These are phyloP conservation scores for Neonectria punicea DNA, from an alignment of 2,329 filamentous ascomycete species.

Conservation along the genomic window DNA sequence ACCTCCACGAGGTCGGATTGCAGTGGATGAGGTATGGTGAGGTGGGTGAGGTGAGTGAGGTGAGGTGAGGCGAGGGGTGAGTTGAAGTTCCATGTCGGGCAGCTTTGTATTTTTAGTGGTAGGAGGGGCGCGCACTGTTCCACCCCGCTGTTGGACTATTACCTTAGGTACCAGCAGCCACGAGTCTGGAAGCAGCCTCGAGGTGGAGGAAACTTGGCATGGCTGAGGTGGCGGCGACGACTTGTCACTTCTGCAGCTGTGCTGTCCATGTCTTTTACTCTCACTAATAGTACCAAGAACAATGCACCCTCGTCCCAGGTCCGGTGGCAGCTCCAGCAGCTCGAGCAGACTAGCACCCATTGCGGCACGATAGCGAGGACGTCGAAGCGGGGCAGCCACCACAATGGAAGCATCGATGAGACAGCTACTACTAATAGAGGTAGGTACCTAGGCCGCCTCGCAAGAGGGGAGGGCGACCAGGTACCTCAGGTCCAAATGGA, in stretches of 20 bases:
- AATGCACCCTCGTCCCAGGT: neutral
- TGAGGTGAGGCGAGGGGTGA: slow-evolving; percentile 12
- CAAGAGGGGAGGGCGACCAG: neutral
- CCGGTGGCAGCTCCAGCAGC: neutral
- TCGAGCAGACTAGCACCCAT: neutral
- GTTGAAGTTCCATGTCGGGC: slow-evolving; percentile 3
- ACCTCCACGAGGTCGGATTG: neutral
- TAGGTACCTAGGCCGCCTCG: neutral
- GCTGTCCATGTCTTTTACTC: neutral
- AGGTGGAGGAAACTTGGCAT: neutral
- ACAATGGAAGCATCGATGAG: neutral
- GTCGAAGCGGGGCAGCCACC: slow-evolving; percentile 1
- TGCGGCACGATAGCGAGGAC: neutral
- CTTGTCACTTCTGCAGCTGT: neutral
- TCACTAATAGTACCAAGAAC: neutral
- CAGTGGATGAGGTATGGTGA: neutral
- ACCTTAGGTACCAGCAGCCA: slow-evolving; percentile 15
- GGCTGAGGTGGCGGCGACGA: neutral
- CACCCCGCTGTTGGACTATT: slow-evolving; percentile 7
- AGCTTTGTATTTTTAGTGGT: neutral
- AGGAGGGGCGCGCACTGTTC: neutral
- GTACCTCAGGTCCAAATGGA: slow-evolving; percentile 10
- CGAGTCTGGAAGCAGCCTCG: neutral
- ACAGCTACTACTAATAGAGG: no score
- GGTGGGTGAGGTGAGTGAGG: neutral